Percentiles rank a stretch among this genome's conserved stretches.
Evolutionary conservation across 2,329 filamentous ascomycete species (phyloP).

Genomic region (Fusarium marasasianum): DNA sequence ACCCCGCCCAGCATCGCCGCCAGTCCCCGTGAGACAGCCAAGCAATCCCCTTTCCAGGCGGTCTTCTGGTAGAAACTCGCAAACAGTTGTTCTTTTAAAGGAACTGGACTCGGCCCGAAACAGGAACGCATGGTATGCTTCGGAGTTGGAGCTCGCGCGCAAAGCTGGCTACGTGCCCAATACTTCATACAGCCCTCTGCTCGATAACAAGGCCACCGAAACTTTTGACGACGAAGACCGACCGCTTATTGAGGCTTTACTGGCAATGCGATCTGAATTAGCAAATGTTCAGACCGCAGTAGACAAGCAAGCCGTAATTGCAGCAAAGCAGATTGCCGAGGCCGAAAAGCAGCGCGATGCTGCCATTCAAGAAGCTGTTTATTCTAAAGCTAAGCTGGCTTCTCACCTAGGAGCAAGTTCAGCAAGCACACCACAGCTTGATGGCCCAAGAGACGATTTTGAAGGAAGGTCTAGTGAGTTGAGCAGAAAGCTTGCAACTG

Average conservation of each 20-base stretch:
- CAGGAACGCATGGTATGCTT: constrained; percentile 96
- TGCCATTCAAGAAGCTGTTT: constrained; percentile 93
- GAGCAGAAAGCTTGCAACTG: constrained; percentile 82
- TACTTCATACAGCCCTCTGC: constrained; percentile 72
- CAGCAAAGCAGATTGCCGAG: constrained; percentile 90
- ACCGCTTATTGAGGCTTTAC: constrained; percentile 88
- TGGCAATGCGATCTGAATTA: constrained; percentile 90
- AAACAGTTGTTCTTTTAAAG: constrained; percentile 80
- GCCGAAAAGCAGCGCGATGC: constrained; percentile 94
- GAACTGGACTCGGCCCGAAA: constrained; percentile 87
- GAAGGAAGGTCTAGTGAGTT: constrained; percentile 69
- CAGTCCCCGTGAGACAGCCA: constrained; percentile 64
- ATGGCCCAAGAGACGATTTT: constrained; percentile 70
- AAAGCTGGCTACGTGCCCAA: constrained; percentile 88
- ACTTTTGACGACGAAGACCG: constrained; percentile 92
- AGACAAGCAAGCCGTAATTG: constrained; percentile 85
- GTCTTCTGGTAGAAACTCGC: constrained; percentile 68
- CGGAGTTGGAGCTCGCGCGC: constrained; percentile 88
- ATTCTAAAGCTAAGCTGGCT: constrained; percentile 91
- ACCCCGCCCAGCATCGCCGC: constrained; percentile 64
- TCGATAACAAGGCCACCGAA: constrained; percentile 81
- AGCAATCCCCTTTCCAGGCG: constrained; percentile 68
- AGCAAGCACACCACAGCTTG: constrained; percentile 66
- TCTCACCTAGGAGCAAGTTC: constrained; percentile 76
- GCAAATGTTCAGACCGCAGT: constrained; percentile 90